Conservation (phyloP, 192 early-diverging fungal species). For the Entomortierella lignicola region DNA sequence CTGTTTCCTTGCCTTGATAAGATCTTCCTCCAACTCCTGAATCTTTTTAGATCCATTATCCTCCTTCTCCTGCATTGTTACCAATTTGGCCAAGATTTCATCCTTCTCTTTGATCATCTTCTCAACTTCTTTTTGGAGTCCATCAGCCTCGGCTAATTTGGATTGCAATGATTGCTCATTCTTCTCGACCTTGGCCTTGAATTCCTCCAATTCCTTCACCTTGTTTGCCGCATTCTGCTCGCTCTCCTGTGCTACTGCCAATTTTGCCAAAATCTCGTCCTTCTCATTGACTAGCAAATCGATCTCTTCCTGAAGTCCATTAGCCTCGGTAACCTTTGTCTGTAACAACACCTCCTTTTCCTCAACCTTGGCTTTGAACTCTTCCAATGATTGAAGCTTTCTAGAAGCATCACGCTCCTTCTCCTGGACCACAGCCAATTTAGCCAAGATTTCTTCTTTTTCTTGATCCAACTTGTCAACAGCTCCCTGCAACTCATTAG, state of each 20-base stretch:
- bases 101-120: constrained; percentile 15
- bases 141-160: constrained; percentile 11
- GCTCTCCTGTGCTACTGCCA: constrained; percentile 37
- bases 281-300: constrained; percentile 13
- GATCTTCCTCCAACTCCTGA: constrained; percentile 20
- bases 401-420: constrained; percentile 14
- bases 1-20: constrained; percentile 18
- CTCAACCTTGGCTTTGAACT: constrained; percentile 8
- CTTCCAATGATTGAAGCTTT: neutral
- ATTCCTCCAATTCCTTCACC: constrained; percentile 11
- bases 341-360: constrained; percentile 15
- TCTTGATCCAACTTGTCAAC: constrained; percentile 7
- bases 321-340: constrained; percentile 10
- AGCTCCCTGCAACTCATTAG: constrained; percentile 19
- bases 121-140: constrained; percentile 11
- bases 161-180: constrained; percentile 7
- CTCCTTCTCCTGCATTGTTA: constrained; percentile 31
- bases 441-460: constrained; percentile 39
- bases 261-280: constrained; percentile 34
- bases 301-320: constrained; percentile 20
- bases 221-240: constrained; percentile 14
- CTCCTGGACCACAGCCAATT: constrained; percentile 42
- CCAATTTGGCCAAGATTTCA: constrained; percentile 29
- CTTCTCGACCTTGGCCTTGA: neutral
- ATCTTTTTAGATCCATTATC: constrained; percentile 11